phyloP scores from a whole-genome alignment of 2,329 filamentous ascomycete species.

The Bipolaris victoriae region DNA sequence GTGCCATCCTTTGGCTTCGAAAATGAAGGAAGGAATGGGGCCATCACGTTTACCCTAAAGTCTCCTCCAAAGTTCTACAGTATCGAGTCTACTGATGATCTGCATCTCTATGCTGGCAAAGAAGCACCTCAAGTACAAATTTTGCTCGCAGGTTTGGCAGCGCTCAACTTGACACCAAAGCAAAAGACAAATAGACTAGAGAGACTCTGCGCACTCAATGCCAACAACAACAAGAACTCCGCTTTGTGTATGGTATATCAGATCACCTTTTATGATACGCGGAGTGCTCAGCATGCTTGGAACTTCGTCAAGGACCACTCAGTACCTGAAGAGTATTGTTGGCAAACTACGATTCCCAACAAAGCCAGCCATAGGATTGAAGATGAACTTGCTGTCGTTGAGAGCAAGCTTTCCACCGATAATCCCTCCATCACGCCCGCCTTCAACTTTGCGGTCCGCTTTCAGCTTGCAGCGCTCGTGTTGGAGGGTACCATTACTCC shows the following conservation, averaged over 20 bases:
- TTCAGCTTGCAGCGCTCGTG: slow-evolving; percentile 34
- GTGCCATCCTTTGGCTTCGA: slow-evolving; percentile 33
- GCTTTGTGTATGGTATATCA: slow-evolving; percentile 61
- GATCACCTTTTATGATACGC: slow-evolving; percentile 28
- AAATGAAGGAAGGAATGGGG: slow-evolving; percentile 22
- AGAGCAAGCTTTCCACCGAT: slow-evolving; percentile 55
- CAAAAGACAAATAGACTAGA: slow-evolving; percentile 20
- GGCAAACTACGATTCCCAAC: slow-evolving; percentile 45
- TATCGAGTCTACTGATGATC: slow-evolving; percentile 24
- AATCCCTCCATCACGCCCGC: neutral
- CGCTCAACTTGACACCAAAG: slow-evolving; percentile 8
- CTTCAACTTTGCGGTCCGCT: slow-evolving; percentile 27
- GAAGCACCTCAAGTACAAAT: slow-evolving; percentile 2
- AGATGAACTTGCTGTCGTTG: slow-evolving; percentile 64
- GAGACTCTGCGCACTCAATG: slow-evolving; percentile 48
- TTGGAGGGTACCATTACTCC: slow-evolving; percentile 35
- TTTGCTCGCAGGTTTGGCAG: slow-evolving; percentile 3
- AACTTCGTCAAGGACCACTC: slow-evolving; percentile 36
- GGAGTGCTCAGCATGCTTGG: slow-evolving; percentile 42
- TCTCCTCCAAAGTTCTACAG: slow-evolving; percentile 50
- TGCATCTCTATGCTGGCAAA: slow-evolving; percentile 27
- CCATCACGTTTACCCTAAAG: slow-evolving; percentile 48
- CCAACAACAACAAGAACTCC: slow-evolving; percentile 47
- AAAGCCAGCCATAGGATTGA: slow-evolving; percentile 64
- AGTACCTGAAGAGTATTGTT: slow-evolving; percentile 22